Evolutionary conservation across 768 basidiomycete species (phyloP), one percentile per base, ranked within the genome.

Genomic region (Botryobasidium botryosum): DNA sequence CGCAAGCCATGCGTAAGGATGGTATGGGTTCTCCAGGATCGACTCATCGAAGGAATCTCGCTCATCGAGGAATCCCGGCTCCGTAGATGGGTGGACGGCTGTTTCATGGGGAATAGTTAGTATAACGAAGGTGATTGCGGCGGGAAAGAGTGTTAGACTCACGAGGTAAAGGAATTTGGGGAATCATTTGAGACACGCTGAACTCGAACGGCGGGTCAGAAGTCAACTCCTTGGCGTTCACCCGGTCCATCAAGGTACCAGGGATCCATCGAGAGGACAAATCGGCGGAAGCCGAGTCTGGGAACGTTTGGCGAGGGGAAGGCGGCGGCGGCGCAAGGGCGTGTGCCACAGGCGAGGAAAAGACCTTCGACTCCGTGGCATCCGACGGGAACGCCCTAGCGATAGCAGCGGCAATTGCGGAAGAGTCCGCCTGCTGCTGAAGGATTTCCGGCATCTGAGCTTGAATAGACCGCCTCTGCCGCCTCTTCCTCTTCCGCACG

Each of bases 81-180:
- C 36, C n/a, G 45, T 38, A 18, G 36, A 37, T 18, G 45, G 45
- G 23, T 38, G 21, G 8, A 46, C 45, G 5, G 45, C 45, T 46
- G 21, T 13, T 24, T 25, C 28, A 31, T n/a, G 12, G 17, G n/a
- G 8, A 26, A 10, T 26, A 42, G 10, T 20, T 12, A 38, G 10
- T 20, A 42, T 10, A 26, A 6, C 40, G 24, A 26, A 18, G 10
- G 25, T 26, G 18, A 29, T 12, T n/a, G n/a, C n/a, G n/a, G n/a
- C n/a, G n/a, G n/a, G n/a, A n/a, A n/a, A n/a, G n/a, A 7, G 18
- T 6, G 23, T 15, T 17, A 7, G n/a, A 46, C 45, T 40, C 37
- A 46, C 45, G 45, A 4, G 35, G 45, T 5, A 46, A 31, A 13
- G 45, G 45, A 36, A 46, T 32, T 8, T 24, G 40, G 15, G 31